Conservation (phyloP, 257 asterid species). For the Voacanga thouarsii region DNA sequence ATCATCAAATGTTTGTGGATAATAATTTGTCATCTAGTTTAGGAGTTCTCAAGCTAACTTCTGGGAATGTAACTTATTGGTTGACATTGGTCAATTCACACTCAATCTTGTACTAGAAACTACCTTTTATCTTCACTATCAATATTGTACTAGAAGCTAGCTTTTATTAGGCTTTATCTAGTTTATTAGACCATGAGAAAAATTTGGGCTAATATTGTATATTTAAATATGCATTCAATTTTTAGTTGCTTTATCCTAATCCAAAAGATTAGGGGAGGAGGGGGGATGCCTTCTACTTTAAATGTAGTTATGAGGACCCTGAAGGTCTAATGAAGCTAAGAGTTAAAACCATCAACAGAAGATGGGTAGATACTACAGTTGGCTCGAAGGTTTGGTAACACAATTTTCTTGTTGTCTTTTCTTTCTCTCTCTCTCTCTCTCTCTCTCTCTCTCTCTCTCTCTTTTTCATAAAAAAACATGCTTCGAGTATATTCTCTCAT, state of each 20-base stretch:
- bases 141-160: too few relatives aligned
- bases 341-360: slow-evolving; percentile 78
- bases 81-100: neutral
- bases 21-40: too few relatives aligned
- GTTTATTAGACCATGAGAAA: neutral
- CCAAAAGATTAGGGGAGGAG: neutral
- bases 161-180: neutral
- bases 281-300: slow-evolving; percentile 10
- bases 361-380: slow-evolving; percentile 77
- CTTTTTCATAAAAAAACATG: too few relatives aligned
- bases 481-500: neutral
- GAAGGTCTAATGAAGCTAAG: slow-evolving; percentile 77
- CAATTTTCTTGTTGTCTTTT: too few relatives aligned
- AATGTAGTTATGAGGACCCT: slow-evolving; percentile 75
- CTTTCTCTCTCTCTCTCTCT: too few relatives aligned
- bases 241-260: neutral
- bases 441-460: too few relatives aligned
- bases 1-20: too few relatives aligned
- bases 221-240: neutral
- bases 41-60: too few relatives aligned
- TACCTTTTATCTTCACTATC: too few relatives aligned
- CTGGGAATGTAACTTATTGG: slow-evolving; percentile 3
- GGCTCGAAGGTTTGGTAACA: too few relatives aligned
- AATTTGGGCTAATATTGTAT: neutral
- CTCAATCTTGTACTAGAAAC: neutral